Percentiles rank a stretch among this genome's conserved stretches.
Conservation (phyloP, 1,139 yeast species). For the Debaryomycetaceae sp. region DNA sequence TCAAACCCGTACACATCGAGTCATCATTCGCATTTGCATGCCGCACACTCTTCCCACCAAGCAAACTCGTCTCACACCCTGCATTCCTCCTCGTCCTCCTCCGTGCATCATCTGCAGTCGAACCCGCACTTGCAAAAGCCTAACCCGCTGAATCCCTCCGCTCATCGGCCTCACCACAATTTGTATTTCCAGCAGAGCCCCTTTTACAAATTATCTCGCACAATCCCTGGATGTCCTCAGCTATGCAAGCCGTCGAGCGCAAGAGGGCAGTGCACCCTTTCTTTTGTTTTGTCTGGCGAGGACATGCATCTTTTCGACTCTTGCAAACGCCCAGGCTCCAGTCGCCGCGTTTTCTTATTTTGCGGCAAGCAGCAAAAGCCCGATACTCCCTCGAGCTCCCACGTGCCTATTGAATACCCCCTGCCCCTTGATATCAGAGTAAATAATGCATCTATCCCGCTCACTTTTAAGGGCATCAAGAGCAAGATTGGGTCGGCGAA, state of each 20-base stretch:
- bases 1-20: constrained; percentile 3
- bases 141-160: constrained; percentile 8
- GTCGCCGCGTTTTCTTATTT: constrained; percentile 29
- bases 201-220: constrained; percentile 35
- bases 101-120: background rate
- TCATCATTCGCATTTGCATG: too few relatives aligned
- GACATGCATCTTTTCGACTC: constrained; percentile 20
- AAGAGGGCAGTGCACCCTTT: constrained; percentile 27
- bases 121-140: constrained; percentile 1
- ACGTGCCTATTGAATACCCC: constrained; percentile 45
- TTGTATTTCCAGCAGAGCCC: constrained; percentile 41
- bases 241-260: constrained; percentile 20
- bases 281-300: constrained; percentile 27
- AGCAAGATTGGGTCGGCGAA: constrained; percentile 52
- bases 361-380: constrained; percentile 29
- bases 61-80: background rate
- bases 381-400: constrained; percentile 16
- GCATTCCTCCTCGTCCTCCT: constrained; percentile 1
- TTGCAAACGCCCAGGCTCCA: constrained; percentile 8
- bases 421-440: constrained; percentile 44
- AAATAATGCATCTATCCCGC: constrained; percentile 35
- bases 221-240: constrained; percentile 37
- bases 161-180: constrained; percentile 21
- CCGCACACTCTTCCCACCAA: too few relatives aligned
- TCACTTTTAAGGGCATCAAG: constrained; percentile 49